Evolutionary conservation across 2,329 filamentous ascomycete genomes (phyloP), one percentile per base, ranked within the genome.

Genomic region (Alternaria longipes): DNA sequence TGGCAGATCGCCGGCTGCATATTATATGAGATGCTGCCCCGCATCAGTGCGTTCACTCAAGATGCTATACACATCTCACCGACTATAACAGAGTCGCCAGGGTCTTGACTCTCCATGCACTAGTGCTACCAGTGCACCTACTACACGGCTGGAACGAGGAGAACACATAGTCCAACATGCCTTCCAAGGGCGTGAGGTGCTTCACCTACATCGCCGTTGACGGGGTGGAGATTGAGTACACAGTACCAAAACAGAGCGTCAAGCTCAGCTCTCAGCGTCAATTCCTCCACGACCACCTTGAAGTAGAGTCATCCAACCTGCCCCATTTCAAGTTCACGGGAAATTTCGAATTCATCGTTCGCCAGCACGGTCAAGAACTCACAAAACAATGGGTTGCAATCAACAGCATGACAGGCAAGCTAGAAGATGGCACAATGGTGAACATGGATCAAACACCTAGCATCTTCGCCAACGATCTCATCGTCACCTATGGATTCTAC

Each of bases 401-500:
- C 67, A 84, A 84, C 62, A 75, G 78, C 45, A 60, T 84, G 40
- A 83, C 82, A 0, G 83, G 83, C 30, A 72, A 78, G 40, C 69
- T 82, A 16, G 78, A 76, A 56, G 74, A 75, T 14, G 82, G 82
- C 12, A 82, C 58, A 49, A 79, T 66, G 76, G 73, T 70, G 8
- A 68, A 66, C 34, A 75, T 77, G 68, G 68, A 72, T 26, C 63
- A 76, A 28, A 76, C 74, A 2, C 67, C 66, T 1, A 66, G 69
- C n/a, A 63, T 78, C 28, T 69, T 78, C 47, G 56, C 60, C 6
- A 72, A 78, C 41, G 73, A 80, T 47, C 40, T 83, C 16, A 78
- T 83, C 5, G 74, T 84, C 18, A 71, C 73, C 0, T 85, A 83
- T 60, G 82, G 83, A 9, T 81, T 85, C 60, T 85, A 85, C 66